Conservation (phyloP, 73 alveolate genomes). For the Symbiodinium natans region DNA sequence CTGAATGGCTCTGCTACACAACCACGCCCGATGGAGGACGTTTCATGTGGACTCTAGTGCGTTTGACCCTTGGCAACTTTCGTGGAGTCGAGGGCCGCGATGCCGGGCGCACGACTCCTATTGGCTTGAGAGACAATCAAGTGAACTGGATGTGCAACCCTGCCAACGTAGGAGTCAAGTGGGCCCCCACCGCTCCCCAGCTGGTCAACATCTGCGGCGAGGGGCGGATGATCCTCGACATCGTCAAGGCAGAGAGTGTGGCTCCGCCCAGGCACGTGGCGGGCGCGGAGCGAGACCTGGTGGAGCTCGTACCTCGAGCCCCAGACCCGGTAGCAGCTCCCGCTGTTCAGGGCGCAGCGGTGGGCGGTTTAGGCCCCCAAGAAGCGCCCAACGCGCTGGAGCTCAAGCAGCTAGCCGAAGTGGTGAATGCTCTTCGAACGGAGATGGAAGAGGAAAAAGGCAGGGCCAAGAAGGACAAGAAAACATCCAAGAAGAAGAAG, state of each 20-base stretch:
- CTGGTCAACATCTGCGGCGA: background rate
- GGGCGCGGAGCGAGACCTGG: background rate
- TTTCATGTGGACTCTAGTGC: background rate
- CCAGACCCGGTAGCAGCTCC: background rate
- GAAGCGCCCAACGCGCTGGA: background rate
- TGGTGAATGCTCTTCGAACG: background rate
- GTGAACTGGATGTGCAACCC: slow-evolving; percentile 42
- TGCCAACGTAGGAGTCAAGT: background rate
- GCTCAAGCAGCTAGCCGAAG: background rate
- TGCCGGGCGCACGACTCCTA: background rate
- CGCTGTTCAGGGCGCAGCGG: background rate
- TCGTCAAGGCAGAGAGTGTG: background rate
- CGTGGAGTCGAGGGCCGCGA: background rate
- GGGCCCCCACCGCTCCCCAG: background rate
- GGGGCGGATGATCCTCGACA: background rate
- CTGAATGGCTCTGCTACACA: slow-evolving; percentile 21
- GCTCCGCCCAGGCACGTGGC: background rate
- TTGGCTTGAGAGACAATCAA: background rate
- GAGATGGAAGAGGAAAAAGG: slow-evolving; percentile 16
- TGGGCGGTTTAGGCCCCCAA: background rate
- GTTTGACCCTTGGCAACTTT: slow-evolving; percentile 12
- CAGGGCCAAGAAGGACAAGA: background rate
- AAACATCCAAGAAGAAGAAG: background rate
- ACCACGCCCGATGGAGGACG: background rate
- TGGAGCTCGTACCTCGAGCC: background rate